A percentile compares a stretch with the other conserved stretches of the same genome.
These are phyloP conservation scores for Saccharomyces pastorianus DNA, from an alignment of 1,139 yeast species.

Conservation along the genomic window DNA sequence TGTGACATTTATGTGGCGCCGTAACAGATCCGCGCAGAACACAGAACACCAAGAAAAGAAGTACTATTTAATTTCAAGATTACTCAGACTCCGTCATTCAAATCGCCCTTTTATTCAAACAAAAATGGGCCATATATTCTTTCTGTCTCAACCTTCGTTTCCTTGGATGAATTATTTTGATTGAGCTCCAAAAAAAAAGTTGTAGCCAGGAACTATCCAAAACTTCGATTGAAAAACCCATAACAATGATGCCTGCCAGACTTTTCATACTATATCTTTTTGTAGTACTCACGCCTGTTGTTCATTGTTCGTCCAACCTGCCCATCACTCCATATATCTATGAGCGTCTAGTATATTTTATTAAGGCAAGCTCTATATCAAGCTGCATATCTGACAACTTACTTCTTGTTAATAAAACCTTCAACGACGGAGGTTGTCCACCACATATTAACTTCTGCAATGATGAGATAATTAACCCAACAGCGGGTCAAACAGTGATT, in stretches of 20 bases:
- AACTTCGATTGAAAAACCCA: background rate
- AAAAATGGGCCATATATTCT: background rate
- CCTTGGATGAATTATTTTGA: background rate
- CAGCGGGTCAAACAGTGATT: constrained; percentile 34
- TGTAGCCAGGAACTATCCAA: background rate
- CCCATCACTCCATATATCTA: constrained; percentile 15
- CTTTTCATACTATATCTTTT: background rate
- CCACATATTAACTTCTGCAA: constrained; percentile 24
- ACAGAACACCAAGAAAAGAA: background rate
- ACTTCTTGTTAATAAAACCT: constrained; percentile 15
- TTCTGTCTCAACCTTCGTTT: background rate
- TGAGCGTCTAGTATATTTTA: constrained; percentile 27
- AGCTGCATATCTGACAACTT: constrained; percentile 23
- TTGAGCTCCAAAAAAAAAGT: background rate
- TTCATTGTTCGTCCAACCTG: background rate
- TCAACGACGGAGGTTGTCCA: constrained; percentile 29
- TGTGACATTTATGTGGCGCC: background rate
- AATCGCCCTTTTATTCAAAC: background rate
- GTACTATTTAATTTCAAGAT: background rate
- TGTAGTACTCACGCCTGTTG: background rate
- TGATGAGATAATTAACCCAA: constrained; percentile 19
- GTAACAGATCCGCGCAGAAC: background rate
- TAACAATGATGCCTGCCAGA: background rate
- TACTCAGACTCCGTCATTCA: background rate
- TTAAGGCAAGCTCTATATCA: constrained; percentile 26